Percentiles rank a stretch among this genome's conserved stretches.
Evolutionary conservation across 2,329 filamentous ascomycete species (phyloP).

Genomic region (Verticillium klebahnii): DNA sequence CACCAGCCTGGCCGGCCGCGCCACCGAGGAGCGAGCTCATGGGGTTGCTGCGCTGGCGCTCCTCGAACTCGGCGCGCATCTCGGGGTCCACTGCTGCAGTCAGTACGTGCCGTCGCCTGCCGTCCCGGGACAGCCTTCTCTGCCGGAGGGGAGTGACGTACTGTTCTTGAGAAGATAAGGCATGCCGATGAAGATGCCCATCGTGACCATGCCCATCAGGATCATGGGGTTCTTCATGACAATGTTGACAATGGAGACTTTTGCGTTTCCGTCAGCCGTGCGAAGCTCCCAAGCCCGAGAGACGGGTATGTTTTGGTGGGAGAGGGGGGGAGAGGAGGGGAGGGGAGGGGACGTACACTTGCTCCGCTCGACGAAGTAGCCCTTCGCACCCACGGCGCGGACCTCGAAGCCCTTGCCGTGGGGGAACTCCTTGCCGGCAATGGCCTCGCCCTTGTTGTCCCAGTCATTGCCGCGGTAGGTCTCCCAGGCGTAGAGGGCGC

Average conservation of each 20-base stretch:
- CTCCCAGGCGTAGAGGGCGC: slow-evolving; percentile 65
- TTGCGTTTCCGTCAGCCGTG: not conserved
- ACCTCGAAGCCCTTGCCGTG: slow-evolving; percentile 51
- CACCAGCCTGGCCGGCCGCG: slow-evolving; percentile 16
- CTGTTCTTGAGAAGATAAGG: slow-evolving; percentile 94
- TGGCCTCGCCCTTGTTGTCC: slow-evolving; percentile 72
- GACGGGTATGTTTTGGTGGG: no score
- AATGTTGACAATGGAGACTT: slow-evolving; percentile 75
- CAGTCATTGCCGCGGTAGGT: slow-evolving; percentile 88
- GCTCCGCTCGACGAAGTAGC: slow-evolving; percentile 71
- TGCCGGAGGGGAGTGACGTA: slow-evolving; percentile 42
- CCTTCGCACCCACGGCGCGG: slow-evolving; percentile 58
- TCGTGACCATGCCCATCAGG: slow-evolving; percentile 77
- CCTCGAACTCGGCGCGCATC: slow-evolving; percentile 86
- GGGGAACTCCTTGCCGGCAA: slow-evolving; percentile 18
- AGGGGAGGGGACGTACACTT: slow-evolving; percentile 59
- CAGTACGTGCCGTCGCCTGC: not conserved
- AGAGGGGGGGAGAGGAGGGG: no score
- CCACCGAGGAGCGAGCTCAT: slow-evolving; percentile 52
- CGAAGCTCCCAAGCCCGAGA: no score
- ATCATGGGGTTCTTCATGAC: slow-evolving; percentile 92
- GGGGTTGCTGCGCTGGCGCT: slow-evolving; percentile 74
- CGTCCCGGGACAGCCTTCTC: not conserved
- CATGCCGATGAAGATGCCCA: slow-evolving; percentile 85
- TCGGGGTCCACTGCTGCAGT: slow-evolving; percentile 81